Conservation (phyloP, 176 grass and related monocot genomes). For the Typha latifolia region DNA sequence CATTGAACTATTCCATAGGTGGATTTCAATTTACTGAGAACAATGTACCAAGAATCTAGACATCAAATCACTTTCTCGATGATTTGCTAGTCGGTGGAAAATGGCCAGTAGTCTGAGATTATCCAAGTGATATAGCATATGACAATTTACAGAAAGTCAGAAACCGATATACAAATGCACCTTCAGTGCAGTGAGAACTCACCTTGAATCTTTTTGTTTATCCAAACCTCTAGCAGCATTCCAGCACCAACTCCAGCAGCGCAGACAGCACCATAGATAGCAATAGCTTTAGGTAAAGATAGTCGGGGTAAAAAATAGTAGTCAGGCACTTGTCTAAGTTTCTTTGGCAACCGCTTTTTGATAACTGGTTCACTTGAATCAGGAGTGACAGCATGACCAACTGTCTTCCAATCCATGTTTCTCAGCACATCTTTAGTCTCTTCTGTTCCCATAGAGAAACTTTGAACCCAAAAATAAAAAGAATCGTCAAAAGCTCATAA, state of each 20-base stretch:
- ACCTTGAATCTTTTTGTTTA: slow-evolving; percentile 92
- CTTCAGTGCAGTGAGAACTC: slow-evolving; percentile 6
- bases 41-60: neutral
- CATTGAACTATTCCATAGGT: neutral
- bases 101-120: neutral
- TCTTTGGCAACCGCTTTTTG: slow-evolving; percentile 86
- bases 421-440: slow-evolving; percentile 61
- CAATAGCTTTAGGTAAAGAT: slow-evolving; percentile 49
- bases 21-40: neutral
- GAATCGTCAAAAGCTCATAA: neutral
- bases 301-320: slow-evolving; percentile 73
- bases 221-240: slow-evolving; percentile 85
- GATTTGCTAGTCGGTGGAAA: neutral
- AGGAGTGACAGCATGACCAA: slow-evolving; percentile 27
- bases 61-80: neutral
- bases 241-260: slow-evolving; percentile 65
- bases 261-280: slow-evolving; percentile 41
- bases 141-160: too few species aligned
- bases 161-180: neutral
- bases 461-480: slow-evolving; percentile 8
- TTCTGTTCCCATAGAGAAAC: slow-evolving; percentile 36
- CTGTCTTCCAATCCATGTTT: slow-evolving; percentile 60
- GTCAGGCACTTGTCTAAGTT: slow-evolving; percentile 83
- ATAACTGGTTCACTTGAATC: slow-evolving; percentile 39
- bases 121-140: neutral